These are phyloP conservation scores for Kuraishia borneana DNA, from an alignment of 805 yeast genomes.

Conservation along the genomic window DNA sequence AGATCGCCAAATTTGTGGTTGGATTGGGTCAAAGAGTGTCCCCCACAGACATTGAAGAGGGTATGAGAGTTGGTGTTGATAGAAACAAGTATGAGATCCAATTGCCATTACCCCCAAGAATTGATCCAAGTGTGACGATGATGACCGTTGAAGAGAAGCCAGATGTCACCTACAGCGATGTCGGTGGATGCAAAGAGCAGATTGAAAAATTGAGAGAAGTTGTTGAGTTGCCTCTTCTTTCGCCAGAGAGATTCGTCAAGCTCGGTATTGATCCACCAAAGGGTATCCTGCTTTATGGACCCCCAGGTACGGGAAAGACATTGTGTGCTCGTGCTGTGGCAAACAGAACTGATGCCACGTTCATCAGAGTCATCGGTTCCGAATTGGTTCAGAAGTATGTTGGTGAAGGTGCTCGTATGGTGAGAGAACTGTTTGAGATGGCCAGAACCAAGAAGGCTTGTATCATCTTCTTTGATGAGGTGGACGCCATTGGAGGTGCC, in stretches of 20 bases:
- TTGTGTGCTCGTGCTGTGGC: conserved; percentile 99
- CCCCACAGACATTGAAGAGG: conserved; percentile 98
- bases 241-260: conserved; percentile 95
- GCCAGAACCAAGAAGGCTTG: conserved; percentile 98
- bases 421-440: conserved; percentile 96
- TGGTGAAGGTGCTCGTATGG: conserved; percentile 99
- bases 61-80: conserved; percentile 99
- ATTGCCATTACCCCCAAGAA: conserved; percentile 93
- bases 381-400: conserved; percentile 97
- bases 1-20: conserved; percentile 96
- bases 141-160: conserved; percentile 99
- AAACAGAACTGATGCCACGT: conserved; percentile 97
- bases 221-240: conserved; percentile 83
- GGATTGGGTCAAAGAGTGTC: conserved; percentile 94
- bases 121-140: conserved; percentile 98
- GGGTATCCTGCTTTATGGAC: conserved; percentile 93
- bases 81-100: conserved; percentile 95
- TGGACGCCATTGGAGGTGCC: conserved; percentile 99
- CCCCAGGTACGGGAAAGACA: conserved; percentile 99
- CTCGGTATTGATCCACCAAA: conserved; percentile 98
- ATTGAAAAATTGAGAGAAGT: conserved; percentile 94
- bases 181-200: conserved; percentile 98
- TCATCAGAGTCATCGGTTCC: conserved; percentile 95
- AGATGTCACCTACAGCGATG: conserved; percentile 95
- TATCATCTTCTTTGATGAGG: conserved; percentile 95